These are phyloP conservation scores for Colletotrichum noveboracense DNA, from an alignment of 2,329 filamentous ascomycete species.

Conservation along the genomic window DNA sequence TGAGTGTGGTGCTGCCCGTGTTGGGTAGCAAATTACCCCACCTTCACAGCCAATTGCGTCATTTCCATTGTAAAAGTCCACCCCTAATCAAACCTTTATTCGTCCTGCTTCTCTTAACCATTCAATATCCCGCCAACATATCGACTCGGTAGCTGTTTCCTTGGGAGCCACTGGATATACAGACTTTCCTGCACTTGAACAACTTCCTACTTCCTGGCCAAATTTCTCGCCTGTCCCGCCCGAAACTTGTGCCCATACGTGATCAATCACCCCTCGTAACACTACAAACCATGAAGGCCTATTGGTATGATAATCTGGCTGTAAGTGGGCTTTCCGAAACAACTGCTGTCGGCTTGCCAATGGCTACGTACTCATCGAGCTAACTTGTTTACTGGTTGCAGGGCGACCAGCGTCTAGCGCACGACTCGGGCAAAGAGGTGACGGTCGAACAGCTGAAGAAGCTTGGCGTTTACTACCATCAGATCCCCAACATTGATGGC, in stretches of 20 bases:
- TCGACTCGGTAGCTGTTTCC: not conserved
- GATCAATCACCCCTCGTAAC: not conserved
- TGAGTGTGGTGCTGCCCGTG: not conserved
- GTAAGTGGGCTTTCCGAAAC: conserved; percentile 40
- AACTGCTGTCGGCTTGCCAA: not conserved
- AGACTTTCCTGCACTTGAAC: not conserved
- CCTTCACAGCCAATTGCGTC: conserved; percentile 9
- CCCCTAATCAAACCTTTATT: not conserved
- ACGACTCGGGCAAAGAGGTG: conserved; percentile 81
- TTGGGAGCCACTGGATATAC: not conserved
- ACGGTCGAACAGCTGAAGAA: conserved; percentile 67
- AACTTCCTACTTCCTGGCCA: not conserved
- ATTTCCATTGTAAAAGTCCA: not conserved
- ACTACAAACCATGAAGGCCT: conserved; percentile 54
- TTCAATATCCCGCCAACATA: not conserved
- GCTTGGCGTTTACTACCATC: conserved; percentile 82
- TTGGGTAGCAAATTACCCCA: not conserved
- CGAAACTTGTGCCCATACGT: not conserved
- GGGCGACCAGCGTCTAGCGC: conserved; percentile 92
- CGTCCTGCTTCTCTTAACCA: not conserved
- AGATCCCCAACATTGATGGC: conserved; percentile 64
- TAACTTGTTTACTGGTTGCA: conserved; percentile 37
- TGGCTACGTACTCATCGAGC: not conserved
- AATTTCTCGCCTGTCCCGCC: not conserved
- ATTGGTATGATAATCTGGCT: conserved; percentile 60